A percentile compares a stretch with the other conserved stretches of the same genome.
These are phyloP conservation scores for Pythium diclinum DNA, from an alignment of 352 stramenopile species.

Conservation along the genomic window DNA sequence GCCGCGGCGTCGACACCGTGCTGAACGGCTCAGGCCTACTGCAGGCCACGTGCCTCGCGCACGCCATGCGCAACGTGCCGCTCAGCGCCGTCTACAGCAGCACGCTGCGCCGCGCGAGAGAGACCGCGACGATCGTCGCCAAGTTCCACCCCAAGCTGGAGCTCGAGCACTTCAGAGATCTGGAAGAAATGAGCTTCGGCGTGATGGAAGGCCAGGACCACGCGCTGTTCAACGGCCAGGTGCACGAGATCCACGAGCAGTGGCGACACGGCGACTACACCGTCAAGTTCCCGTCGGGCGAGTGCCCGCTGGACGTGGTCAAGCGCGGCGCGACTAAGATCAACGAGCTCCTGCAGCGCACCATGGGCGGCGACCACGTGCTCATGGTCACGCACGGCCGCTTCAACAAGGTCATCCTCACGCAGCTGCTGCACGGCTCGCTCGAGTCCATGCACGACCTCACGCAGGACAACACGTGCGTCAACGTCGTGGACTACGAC, in stretches of 20 bases:
- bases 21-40: constrained; percentile 58
- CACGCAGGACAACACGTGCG: constrained; percentile 81
- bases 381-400: constrained; percentile 78
- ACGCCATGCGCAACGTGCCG: constrained; percentile 64
- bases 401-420: constrained; percentile 84
- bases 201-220: constrained; percentile 64
- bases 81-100: constrained; percentile 71
- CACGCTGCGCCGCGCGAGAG: constrained; percentile 41
- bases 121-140: constrained; percentile 53
- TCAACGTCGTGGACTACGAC: constrained; percentile 84
- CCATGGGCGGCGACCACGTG: constrained; percentile 49
- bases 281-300: constrained; percentile 54
- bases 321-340: constrained; percentile 61
- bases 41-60: constrained; percentile 58
- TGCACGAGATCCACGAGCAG: constrained; percentile 57
- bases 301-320: constrained; percentile 69
- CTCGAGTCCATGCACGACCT: constrained; percentile 64
- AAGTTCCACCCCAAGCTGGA: constrained; percentile 52
- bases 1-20: constrained; percentile 69
- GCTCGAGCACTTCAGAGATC: constrained; percentile 54
- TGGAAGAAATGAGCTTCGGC: constrained; percentile 87
- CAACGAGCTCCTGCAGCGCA: constrained; percentile 42
- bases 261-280: constrained; percentile 58
- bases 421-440: constrained; percentile 58
- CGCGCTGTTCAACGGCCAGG: constrained; percentile 43